These are phyloP conservation scores for Peronosclerospora sorghi DNA, from an alignment of 352 stramenopile species.

Conservation along the genomic window DNA sequence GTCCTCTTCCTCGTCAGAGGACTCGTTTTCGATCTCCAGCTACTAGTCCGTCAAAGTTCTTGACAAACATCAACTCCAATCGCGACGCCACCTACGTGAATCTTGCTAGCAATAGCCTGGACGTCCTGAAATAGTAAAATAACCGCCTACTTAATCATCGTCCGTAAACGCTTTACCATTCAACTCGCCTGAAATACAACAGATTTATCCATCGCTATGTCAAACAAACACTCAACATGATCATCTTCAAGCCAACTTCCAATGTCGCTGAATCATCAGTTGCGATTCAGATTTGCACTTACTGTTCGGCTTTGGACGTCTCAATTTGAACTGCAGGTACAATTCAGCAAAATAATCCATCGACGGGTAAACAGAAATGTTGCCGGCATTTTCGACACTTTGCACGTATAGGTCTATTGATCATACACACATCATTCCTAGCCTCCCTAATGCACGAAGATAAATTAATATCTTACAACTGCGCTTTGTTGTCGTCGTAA, in stretches of 20 bases:
- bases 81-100: constrained; percentile 86
- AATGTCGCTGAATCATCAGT: constrained; percentile 50
- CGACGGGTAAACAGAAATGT: constrained; percentile 81
- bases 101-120: constrained; percentile 91
- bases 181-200: constrained; percentile 39
- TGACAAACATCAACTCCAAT: constrained; percentile 56
- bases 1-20: constrained; percentile 34
- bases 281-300: constrained; percentile 56
- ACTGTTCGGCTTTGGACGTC: constrained; percentile 70
- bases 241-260: constrained; percentile 87
- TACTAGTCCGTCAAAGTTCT: constrained; percentile 56
- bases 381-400: constrained; percentile 84
- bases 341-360: constrained; percentile 82
- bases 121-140: constrained; percentile 53
- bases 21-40: constrained; percentile 74
- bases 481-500: constrained; percentile 87
- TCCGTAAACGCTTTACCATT: background rate
- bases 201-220: constrained; percentile 74
- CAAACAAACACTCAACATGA: constrained; percentile 87
- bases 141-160: background rate
- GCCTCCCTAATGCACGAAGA: background rate
- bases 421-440: background rate
- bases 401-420: constrained; percentile 83
- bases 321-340: constrained; percentile 83
- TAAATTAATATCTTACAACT: constrained; percentile 34